phyloP scores from a whole-genome alignment of 2,329 filamentous ascomycete species.

The Arthrinium puccinioides region DNA sequence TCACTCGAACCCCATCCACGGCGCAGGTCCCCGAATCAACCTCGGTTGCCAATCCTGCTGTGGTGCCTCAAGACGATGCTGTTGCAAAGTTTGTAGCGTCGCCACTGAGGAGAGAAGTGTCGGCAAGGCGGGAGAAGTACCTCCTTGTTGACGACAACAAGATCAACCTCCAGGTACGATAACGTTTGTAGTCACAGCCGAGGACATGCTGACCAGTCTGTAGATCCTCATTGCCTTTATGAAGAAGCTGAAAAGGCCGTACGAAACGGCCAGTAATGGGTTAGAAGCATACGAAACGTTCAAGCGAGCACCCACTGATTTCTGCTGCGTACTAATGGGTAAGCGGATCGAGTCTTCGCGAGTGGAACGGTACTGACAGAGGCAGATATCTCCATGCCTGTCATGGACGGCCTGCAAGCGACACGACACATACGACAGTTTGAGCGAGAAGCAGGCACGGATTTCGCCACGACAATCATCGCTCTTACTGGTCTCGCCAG shows the following conservation, averaged over 20 bases:
- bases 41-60: too few species aligned
- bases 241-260: constrained; percentile 22
- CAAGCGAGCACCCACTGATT: constrained; percentile 9
- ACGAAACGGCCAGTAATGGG: constrained; percentile 27
- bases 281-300: constrained; percentile 28
- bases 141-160: constrained; percentile 34
- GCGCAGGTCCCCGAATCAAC: too few species aligned
- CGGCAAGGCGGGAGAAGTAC: too few species aligned
- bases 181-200: not conserved
- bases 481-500: constrained; percentile 38
- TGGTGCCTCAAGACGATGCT: too few species aligned
- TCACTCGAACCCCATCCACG: too few species aligned
- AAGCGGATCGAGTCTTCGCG: not conserved
- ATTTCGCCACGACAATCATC: constrained; percentile 32
- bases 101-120: too few species aligned
- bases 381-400: constrained; percentile 36
- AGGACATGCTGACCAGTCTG: not conserved
- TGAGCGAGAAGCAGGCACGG: constrained; percentile 27
- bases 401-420: constrained; percentile 32
- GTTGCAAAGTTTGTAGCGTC: too few species aligned
- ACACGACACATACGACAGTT: constrained; percentile 32
- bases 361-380: not conserved
- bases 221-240: constrained; percentile 22
- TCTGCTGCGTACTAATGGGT: constrained; percentile 10
- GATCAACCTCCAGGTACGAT: constrained; percentile 25